Base-by-base conservation (phyloP, 163 green algal species). In the Smithsoniella earleae region DNA sequence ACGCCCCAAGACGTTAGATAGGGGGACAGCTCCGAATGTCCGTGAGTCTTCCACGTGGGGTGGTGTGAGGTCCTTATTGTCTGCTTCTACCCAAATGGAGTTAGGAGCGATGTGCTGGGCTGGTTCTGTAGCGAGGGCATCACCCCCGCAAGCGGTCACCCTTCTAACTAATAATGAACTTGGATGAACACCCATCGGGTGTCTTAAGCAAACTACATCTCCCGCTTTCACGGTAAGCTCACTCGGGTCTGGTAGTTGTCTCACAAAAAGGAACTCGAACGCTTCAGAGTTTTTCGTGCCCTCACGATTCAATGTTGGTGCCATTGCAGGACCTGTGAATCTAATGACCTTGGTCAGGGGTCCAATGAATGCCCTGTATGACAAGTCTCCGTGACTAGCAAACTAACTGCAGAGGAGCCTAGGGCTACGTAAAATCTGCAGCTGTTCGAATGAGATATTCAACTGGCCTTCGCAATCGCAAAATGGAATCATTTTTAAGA, bases 161-260 rank as follows among this genome's bases (percentile, higher is more conserved):
- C 58, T 69, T 36, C 58, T 30, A 5, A 69, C 58, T n/a, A 69
- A 31, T 3, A 69, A 43, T 44, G 58, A 69, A 31, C 34, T 36
- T 69, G 58, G 58, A 37, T 30, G 22, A 16, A 69, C 27, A 31
- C 58, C 58, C 16, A 43, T 69, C 8, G 58, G 58, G 25, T 69
- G 58, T 33, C 58, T 69, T 18, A 69, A 34, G 58, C 58, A 69
- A 8, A 69, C 58, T 34, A 69, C 25, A 69, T 69, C 58, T n/a
- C 58, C 58, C 27, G 6, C n/a, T 3, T 33, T n/a, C 3, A 69
- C 58, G 25, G 38, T 69, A 16, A 18, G 18, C n/a, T 69, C 27
- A 34, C 34, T 30, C 20, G 58, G 58, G 25, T 69, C 58, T 43
- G 58, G 58, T 25, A 69, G 18, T 34, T 69, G 27, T 36, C 58